Conservation (phyloP, 2,329 filamentous ascomycete species). For the Pleoardoris graminearum region DNA sequence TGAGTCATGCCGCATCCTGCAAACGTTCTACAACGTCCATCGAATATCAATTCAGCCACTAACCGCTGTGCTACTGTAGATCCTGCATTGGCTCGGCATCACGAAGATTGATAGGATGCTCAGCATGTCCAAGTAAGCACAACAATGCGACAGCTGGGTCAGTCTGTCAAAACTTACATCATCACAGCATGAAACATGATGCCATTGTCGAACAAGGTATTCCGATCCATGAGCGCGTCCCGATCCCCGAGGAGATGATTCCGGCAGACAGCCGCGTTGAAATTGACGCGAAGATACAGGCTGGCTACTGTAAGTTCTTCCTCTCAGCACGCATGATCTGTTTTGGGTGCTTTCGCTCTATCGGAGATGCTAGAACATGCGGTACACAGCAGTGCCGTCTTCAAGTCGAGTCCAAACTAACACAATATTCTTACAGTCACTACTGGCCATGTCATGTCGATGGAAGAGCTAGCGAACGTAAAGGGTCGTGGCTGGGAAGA, state of each 20-base stretch:
- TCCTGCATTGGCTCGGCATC: conserved; percentile 96
- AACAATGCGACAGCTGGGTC: not conserved
- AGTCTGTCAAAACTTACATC: conserved; percentile 10
- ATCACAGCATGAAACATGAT: conserved; percentile 80
- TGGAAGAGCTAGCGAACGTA: conserved; percentile 81
- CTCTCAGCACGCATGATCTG: not conserved
- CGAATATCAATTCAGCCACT: conserved; percentile 11
- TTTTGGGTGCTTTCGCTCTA: too few species aligned
- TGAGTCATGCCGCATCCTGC: conserved; percentile 25
- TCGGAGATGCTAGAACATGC: too few species aligned
- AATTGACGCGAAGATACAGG: conserved; percentile 97
- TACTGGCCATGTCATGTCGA: conserved; percentile 84
- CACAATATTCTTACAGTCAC: conserved; percentile 60
- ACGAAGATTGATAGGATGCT: conserved; percentile 98
- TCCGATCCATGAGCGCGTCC: conserved; percentile 85
- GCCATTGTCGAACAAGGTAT: conserved; percentile 85
- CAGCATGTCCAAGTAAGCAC: conserved; percentile 88
- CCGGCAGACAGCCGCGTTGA: conserved; percentile 95
- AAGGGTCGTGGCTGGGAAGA: conserved; percentile 91
- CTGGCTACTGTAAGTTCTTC: conserved; percentile 69
- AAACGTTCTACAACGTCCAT: not conserved
- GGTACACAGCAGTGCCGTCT: too few species aligned
- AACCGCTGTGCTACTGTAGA: conserved; percentile 45
- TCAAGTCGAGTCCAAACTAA: conserved; percentile 19
- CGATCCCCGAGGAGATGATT: conserved; percentile 91